phyloP scores from a whole-genome alignment of 176 grass and related monocot genomes.

The Puccinellia tenuiflora region DNA sequence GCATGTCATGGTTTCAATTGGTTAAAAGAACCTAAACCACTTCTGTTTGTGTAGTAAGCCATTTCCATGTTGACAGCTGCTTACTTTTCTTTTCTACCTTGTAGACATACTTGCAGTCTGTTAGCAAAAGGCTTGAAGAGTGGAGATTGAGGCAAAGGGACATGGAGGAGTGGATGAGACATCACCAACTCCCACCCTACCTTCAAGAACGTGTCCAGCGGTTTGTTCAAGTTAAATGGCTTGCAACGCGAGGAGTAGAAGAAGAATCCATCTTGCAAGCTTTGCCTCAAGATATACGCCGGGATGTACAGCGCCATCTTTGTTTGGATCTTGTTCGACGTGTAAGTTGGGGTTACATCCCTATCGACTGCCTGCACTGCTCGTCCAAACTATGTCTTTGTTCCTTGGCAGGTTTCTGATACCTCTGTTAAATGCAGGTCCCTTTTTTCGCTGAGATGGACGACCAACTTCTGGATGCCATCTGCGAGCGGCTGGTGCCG shows the following conservation, averaged over 20 bases:
- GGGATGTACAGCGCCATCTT: constrained; percentile 91
- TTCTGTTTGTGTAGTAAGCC: neutral
- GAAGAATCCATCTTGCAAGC: constrained; percentile 80
- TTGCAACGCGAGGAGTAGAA: constrained; percentile 82
- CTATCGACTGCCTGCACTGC: neutral
- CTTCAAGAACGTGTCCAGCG: constrained; percentile 77
- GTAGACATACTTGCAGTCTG: constrained; percentile 79
- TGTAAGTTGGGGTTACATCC: constrained; percentile 44
- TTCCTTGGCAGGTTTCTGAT: neutral
- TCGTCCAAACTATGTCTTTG: neutral
- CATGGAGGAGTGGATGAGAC: constrained; percentile 89
- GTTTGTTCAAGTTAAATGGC: constrained; percentile 96
- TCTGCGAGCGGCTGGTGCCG: constrained; percentile 78
- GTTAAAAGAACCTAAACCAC: neutral
- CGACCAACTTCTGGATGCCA: constrained; percentile 76
- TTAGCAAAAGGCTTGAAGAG: constrained; percentile 81
- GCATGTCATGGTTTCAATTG: neutral
- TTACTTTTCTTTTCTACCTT: neutral
- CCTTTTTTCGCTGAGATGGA: constrained; percentile 97
- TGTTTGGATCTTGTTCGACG: constrained; percentile 93
- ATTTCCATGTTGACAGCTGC: neutral
- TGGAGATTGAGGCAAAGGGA: constrained; percentile 77
- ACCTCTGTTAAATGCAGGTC: constrained; percentile 46
- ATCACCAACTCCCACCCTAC: constrained; percentile 64
- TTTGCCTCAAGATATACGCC: constrained; percentile 79